Percentiles rank a stretch among this genome's conserved stretches.
Evolutionary conservation across 805 yeast species (phyloP).

Genomic region (Hanseniaspora jakobsenii): DNA sequence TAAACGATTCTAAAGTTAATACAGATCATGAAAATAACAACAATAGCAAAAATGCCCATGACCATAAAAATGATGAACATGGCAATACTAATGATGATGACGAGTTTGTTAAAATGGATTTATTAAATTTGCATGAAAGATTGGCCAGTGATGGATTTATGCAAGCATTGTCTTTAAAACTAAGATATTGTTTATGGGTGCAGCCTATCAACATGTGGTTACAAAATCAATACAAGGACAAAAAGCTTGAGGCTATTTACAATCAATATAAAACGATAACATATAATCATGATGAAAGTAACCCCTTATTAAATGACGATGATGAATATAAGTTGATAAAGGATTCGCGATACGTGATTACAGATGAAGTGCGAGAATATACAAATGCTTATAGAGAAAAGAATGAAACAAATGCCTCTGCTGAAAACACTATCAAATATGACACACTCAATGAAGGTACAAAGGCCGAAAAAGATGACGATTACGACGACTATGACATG

Average conservation of each 20-base stretch:
- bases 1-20: neutral
- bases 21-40: conserved; percentile 1
- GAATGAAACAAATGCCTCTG: too few species aligned
- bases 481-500: conserved; percentile 26
- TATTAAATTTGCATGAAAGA: conserved; percentile 30
- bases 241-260: neutral
- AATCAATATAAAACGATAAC: conserved; percentile 17
- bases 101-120: conserved; percentile 32
- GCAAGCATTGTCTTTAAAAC: conserved; percentile 48
- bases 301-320: too few species aligned
- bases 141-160: conserved; percentile 38
- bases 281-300: conserved; percentile 23
- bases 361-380: neutral
- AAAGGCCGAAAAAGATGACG: conserved; percentile 28
- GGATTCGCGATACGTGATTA: conserved; percentile 1
- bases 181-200: conserved; percentile 62
- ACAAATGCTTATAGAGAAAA: neutral
- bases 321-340: conserved; percentile 8
- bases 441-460: neutral
- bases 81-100: conserved; percentile 9
- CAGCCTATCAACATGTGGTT: conserved; percentile 24
- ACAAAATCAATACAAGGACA: conserved; percentile 4
- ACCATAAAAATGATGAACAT: conserved; percentile 11
- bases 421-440: neutral
- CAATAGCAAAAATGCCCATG: conserved; percentile 6